phyloP scores from a whole-genome alignment of 495 filamentous ascomycete species.

The Tuber umbilicatum region DNA sequence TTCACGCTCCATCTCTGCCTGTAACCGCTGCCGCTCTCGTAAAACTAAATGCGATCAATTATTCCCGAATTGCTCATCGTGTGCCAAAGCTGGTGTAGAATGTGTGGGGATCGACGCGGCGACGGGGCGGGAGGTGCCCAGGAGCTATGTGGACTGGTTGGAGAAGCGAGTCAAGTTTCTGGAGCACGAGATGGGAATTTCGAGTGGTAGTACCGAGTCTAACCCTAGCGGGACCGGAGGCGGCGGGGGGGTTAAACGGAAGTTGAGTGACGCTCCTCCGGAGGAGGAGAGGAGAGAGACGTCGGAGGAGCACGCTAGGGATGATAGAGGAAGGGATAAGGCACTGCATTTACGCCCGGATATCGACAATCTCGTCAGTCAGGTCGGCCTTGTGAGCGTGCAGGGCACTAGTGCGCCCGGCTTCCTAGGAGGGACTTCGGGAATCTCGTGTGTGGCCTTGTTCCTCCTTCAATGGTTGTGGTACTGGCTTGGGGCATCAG shows the following conservation, averaged over 20 bases:
- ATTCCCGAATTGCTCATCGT: slow-evolving; percentile 52
- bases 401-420: slow-evolving; percentile 39
- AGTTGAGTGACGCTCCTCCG: slow-evolving; percentile 14
- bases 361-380: slow-evolving; percentile 40
- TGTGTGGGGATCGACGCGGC: slow-evolving; percentile 44
- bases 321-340: slow-evolving; percentile 19
- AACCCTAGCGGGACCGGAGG: slow-evolving; percentile 36
- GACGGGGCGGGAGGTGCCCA: slow-evolving; percentile 37
- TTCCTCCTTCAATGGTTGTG: background rate
- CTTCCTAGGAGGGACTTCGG: slow-evolving; percentile 37
- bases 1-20: slow-evolving; percentile 43
- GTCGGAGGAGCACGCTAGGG: background rate
- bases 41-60: slow-evolving; percentile 55
- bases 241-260: slow-evolving; percentile 29
- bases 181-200: slow-evolving; percentile 44
- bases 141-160: slow-evolving; percentile 49
- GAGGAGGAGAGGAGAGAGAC: slow-evolving; percentile 12
- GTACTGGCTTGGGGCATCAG: background rate
- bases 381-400: slow-evolving; percentile 40
- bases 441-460: slow-evolving; percentile 36
- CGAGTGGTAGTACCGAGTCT: slow-evolving; percentile 16
- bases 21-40: slow-evolving; percentile 51
- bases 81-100: slow-evolving; percentile 50
- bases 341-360: slow-evolving; percentile 37
- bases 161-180: slow-evolving; percentile 52